Evolutionary conservation across 139 green algal genomes (phyloP), one percentile per base, ranked within the genome.

Genomic region (Picochlorum sp.): DNA sequence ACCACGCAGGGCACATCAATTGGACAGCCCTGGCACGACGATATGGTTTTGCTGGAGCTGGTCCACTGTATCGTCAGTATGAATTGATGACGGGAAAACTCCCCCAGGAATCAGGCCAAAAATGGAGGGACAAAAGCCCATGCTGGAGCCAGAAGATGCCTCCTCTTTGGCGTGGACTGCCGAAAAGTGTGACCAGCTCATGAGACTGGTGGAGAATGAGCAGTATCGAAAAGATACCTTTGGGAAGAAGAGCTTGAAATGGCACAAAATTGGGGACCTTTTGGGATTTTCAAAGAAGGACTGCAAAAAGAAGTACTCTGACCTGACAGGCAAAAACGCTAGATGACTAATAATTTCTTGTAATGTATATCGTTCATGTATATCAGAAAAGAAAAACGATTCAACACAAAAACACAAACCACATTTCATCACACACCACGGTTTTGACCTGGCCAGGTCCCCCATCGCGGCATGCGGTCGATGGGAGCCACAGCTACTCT

Each of bases 221-320:
- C 55, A 55, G 31, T 71, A 49, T 21, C 56, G 70, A n/a, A 77
- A 77, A 49, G 31, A 44, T 58, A 54, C 68, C 44, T 28, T 56
- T 51, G 57, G 65, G 56, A 73, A 77, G 51, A 65, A 57, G 16
- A 60, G 23, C 26, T 63, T 77, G 24, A 67, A 67, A 14, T 77
- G 65, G 65, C 50, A 51, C 45, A 38, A 41, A 26, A 67, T 77
- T 37, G 55, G 47, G 14, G 52, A 69, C 16, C 30, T 62, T 16
- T 57, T 77, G 15, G 45, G 38, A 3, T 45, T 67, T 20, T 44
- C 30, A 16, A 69, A 38, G 13, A 64, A 77, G 41, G 37, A 45
- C 14, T 69, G 58, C 65, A 68, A 54, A 49, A 65, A 69, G 58
- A 54, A 64, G 37, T 77, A 69, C 16, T 58, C 34, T 15, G 16